phyloP scores from a whole-genome alignment of 2,329 filamentous ascomycete genomes.

The Alternaria viburni region DNA sequence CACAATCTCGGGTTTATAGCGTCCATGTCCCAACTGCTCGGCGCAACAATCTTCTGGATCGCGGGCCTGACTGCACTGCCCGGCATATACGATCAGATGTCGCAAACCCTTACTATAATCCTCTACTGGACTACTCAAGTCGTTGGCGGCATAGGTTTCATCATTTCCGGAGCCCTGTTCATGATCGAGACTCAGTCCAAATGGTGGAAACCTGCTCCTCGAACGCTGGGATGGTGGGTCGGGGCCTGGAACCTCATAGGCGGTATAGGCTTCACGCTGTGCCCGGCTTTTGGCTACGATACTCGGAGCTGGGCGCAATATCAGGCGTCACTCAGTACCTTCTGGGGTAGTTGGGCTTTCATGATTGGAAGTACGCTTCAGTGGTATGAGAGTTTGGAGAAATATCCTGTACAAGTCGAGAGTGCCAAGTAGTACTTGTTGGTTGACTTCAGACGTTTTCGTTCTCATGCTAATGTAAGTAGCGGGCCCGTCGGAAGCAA shows the following conservation, averaged over 20 bases:
- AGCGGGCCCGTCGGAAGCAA: background rate
- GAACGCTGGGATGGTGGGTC: conserved; percentile 70
- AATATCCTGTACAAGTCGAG: conserved; percentile 36
- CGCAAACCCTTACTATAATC: conserved; percentile 57
- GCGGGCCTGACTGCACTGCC: conserved; percentile 66
- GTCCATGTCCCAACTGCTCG: conserved; percentile 62
- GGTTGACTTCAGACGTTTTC: no score
- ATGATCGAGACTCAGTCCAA: conserved; percentile 70
- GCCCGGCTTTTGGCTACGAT: conserved; percentile 45
- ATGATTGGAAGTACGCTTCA: conserved; percentile 42
- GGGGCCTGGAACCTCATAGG: conserved; percentile 71
- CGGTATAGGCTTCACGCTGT: conserved; percentile 65
- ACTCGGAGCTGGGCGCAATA: conserved; percentile 40
- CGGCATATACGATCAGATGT: conserved; percentile 60
- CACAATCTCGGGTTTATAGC: conserved; percentile 69
- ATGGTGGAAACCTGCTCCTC: conserved; percentile 66
- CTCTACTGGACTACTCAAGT: conserved; percentile 69
- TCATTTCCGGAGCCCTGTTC: conserved; percentile 64
- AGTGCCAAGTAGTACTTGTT: background rate
- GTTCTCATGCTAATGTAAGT: background rate
- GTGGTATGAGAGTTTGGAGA: conserved; percentile 45
- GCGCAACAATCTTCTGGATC: conserved; percentile 70
- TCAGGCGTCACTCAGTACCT: conserved; percentile 39
- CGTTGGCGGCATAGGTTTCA: conserved; percentile 67
- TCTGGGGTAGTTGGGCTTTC: conserved; percentile 47